Percentiles rank a stretch among this genome's conserved stretches.
Conservation (phyloP, 768 basidiomycete genomes). For the Panellus pusillus region DNA sequence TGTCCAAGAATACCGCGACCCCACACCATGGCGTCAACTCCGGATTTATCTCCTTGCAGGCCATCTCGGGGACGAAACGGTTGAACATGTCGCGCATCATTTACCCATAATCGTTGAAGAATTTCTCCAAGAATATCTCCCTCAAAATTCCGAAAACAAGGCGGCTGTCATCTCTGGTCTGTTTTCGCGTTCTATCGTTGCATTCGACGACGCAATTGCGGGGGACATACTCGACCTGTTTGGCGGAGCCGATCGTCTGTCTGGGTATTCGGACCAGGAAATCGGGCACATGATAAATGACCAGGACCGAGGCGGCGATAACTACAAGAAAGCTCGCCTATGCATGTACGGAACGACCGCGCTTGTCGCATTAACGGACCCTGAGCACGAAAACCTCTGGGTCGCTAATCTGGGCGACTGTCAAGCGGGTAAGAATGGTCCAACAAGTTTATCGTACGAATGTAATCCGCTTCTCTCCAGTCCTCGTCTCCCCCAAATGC, state of each 20-base stretch:
- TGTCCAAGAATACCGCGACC: conserved; percentile 14
- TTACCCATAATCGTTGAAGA: conserved; percentile 67
- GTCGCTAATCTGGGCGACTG: conserved; percentile 81
- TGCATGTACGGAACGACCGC: conserved; percentile 83
- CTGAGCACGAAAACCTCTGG: conserved; percentile 69
- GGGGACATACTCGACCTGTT: conserved; percentile 65
- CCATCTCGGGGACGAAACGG: conserved; percentile 69
- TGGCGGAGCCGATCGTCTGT: conserved; percentile 52
- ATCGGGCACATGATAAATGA: conserved; percentile 67
- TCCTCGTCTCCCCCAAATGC: conserved; percentile 48
- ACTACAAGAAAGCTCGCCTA: conserved; percentile 64
- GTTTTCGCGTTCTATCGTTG: conserved; percentile 56
- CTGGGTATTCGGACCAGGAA: conserved; percentile 52
- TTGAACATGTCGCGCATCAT: conserved; percentile 66
- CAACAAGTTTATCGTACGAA: not conserved
- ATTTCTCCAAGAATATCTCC: conserved; percentile 48
- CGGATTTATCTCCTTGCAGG: conserved; percentile 36
- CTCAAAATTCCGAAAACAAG: conserved; percentile 38
- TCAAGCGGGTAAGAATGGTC: conserved; percentile 55
- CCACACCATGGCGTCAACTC: conserved; percentile 8
- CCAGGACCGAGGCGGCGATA: conserved; percentile 53
- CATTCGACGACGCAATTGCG: conserved; percentile 69
- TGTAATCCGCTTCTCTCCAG: conserved; percentile 29
- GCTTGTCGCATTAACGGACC: conserved; percentile 71
- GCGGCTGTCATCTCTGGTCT: conserved; percentile 55